These are phyloP conservation scores for Colletotrichum godetiae DNA, from an alignment of 2,329 filamentous ascomycete species.

Conservation along the genomic window DNA sequence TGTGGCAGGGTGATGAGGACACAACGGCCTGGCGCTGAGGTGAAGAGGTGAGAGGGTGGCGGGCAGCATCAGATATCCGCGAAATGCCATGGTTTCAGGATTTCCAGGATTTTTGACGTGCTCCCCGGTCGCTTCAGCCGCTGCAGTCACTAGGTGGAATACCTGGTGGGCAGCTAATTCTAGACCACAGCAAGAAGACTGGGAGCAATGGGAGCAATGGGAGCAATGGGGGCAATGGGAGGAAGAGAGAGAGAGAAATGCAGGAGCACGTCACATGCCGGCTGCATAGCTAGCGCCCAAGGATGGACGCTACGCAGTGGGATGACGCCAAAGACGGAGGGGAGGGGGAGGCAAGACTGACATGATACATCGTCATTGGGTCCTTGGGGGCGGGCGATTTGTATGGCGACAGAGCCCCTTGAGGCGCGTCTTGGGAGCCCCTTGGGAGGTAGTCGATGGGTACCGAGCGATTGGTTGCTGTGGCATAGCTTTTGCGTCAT, in stretches of 20 bases:
- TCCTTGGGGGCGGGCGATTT: not conserved
- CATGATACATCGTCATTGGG: slow-evolving; percentile 25
- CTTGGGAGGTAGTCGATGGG: slow-evolving; percentile 22
- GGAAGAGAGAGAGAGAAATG: not conserved
- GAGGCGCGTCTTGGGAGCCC: slow-evolving; percentile 2
- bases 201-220: not conserved
- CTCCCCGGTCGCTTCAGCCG: not conserved
- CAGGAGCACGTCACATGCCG: slow-evolving; percentile 29
- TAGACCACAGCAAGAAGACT: not conserved
- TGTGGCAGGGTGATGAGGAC: not conserved
- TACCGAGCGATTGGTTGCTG: slow-evolving; percentile 35
- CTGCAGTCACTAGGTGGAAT: slow-evolving; percentile 20
- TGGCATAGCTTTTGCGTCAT: slow-evolving; percentile 38
- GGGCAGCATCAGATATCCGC: not conserved
- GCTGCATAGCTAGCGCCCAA: slow-evolving; percentile 27
- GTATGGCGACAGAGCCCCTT: not conserved
- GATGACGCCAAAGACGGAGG: slow-evolving; percentile 34
- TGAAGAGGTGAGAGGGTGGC: not conserved
- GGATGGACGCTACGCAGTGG: slow-evolving; percentile 17
- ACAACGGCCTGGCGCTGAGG: not conserved
- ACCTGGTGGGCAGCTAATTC: slow-evolving; percentile 4
- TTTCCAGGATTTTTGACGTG: not conserved
- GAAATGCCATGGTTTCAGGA: slow-evolving; percentile 28
- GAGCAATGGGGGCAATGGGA: not conserved
- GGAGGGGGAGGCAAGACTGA: slow-evolving; percentile 3